Conservation (phyloP, 768 basidiomycete genomes). For the Lyophyllum decastes region DNA sequence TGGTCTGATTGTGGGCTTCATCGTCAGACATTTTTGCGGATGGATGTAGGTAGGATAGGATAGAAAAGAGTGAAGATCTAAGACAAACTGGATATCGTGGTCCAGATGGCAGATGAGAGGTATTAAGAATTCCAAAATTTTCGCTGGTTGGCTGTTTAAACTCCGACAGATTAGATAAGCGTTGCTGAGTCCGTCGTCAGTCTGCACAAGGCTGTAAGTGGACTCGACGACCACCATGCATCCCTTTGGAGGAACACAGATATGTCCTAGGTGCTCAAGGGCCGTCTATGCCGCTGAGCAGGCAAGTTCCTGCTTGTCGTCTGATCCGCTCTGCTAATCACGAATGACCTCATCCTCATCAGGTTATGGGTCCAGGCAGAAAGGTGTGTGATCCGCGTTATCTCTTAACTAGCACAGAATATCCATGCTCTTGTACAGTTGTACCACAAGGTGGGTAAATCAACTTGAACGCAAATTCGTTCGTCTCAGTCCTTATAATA, state of each 20-base stretch:
- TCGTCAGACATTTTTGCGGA: conserved; percentile 79
- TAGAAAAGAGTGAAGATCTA: conserved; percentile 25
- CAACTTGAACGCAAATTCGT: neutral
- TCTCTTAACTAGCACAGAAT: neutral
- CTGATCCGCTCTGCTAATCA: neutral
- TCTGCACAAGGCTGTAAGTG: neutral
- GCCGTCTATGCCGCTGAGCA: conserved; percentile 89
- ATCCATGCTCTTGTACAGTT: conserved; percentile 42
- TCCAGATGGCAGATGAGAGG: conserved; percentile 22
- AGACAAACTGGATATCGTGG: conserved; percentile 20
- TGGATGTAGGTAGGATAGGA: conserved; percentile 18
- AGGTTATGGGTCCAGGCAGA: conserved; percentile 87
- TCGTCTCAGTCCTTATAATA: conserved; percentile 27
- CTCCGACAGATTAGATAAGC: conserved; percentile 27
- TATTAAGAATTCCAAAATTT: conserved; percentile 21
- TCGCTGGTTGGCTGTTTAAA: conserved; percentile 12
- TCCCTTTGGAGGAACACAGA: conserved; percentile 69
- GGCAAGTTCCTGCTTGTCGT: conserved; percentile 37
- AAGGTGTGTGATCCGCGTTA: conserved; percentile 54
- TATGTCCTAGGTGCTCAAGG: conserved; percentile 75
- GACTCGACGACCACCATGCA: conserved; percentile 49
- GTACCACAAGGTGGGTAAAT: conserved; percentile 68
- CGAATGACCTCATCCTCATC: conserved; percentile 14
- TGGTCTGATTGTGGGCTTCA: conserved; percentile 82
- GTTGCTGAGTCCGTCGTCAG: neutral